Conservation (phyloP, 345 rosid genomes). For the Sisymbrium altissimum region DNA sequence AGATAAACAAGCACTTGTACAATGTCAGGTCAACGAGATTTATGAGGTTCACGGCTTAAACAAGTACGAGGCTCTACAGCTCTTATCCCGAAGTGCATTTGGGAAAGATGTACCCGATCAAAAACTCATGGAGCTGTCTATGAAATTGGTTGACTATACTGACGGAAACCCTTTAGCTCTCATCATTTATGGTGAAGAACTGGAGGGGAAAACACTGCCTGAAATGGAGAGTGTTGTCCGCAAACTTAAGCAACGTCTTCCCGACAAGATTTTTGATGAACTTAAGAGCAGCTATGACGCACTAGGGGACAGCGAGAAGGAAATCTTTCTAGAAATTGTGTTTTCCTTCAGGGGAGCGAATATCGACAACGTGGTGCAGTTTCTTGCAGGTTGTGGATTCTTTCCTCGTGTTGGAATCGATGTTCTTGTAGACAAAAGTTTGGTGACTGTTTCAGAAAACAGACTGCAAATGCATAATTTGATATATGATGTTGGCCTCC, state of each 20-base stretch:
- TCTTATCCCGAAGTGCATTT: background rate
- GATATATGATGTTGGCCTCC: constrained; percentile 4
- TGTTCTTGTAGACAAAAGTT: constrained; percentile 30
- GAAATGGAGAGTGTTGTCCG: background rate
- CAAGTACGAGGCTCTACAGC: background rate
- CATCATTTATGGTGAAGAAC: background rate
- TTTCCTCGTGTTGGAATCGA: background rate
- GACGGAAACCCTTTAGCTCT: constrained; percentile 17
- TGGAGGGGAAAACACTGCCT: background rate
- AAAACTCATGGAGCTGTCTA: background rate
- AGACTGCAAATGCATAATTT: constrained; percentile 19
- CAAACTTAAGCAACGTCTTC: background rate
- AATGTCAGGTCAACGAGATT: background rate
- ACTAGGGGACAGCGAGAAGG: constrained; percentile 22
- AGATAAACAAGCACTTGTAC: background rate
- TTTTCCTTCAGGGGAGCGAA: constrained; percentile 11
- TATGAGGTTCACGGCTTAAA: constrained; percentile 6
- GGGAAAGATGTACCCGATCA: background rate
- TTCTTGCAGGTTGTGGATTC: constrained; percentile 18
- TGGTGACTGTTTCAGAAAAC: constrained; percentile 1
- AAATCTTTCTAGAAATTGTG: constrained; percentile 29
- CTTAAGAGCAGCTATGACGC: constrained; percentile 27
- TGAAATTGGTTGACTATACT: background rate
- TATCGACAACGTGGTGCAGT: background rate
- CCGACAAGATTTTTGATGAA: background rate